Percentiles rank a stretch among this genome's conserved stretches.
These are phyloP conservation scores for Diaporthe sp. DNA, from an alignment of 2,329 filamentous ascomycete species.

Conservation along the genomic window DNA sequence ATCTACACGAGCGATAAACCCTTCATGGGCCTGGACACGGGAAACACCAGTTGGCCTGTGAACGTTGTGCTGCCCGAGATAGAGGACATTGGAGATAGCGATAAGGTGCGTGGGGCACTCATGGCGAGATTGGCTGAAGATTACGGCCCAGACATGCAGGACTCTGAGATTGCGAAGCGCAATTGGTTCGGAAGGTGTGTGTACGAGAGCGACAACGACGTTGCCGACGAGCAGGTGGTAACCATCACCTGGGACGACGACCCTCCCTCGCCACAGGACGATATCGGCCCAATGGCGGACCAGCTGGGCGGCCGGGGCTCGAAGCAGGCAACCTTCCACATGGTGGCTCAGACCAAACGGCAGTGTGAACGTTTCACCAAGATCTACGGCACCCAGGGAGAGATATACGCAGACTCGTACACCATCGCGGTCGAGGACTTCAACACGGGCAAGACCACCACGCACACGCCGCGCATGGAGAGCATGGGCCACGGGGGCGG, in stretches of 20 bases:
- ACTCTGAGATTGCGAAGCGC: conserved; percentile 61
- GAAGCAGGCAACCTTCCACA: conserved; percentile 92
- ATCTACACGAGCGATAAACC: conserved; percentile 79
- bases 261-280: conserved; percentile 48
- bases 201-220: conserved; percentile 92
- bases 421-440: conserved; percentile 85
- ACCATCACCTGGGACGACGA: conserved; percentile 90
- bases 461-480: conserved; percentile 72
- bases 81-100: conserved; percentile 73
- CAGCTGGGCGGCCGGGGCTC: conserved; percentile 65
- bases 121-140: conserved; percentile 60
- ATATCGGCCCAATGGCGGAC: conserved; percentile 42
- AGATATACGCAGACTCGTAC: conserved; percentile 86
- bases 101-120: conserved; percentile 61
- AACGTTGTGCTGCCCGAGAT: conserved; percentile 94
- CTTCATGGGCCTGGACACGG: conserved; percentile 70
- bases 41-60: conserved; percentile 84
- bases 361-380: conserved; percentile 88
- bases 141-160: conserved; percentile 64
- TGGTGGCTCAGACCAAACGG: conserved; percentile 90
- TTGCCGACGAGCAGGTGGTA: conserved; percentile 93
- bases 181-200: conserved; percentile 97
- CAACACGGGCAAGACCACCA: conserved; percentile 65
- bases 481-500: conserved; percentile 79
- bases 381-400: conserved; percentile 88